Percentiles rank a stretch among this genome's conserved stretches.
These are phyloP conservation scores for Gyromitra esculenta DNA, from an alignment of 2,329 filamentous ascomycete species.

Conservation along the genomic window DNA sequence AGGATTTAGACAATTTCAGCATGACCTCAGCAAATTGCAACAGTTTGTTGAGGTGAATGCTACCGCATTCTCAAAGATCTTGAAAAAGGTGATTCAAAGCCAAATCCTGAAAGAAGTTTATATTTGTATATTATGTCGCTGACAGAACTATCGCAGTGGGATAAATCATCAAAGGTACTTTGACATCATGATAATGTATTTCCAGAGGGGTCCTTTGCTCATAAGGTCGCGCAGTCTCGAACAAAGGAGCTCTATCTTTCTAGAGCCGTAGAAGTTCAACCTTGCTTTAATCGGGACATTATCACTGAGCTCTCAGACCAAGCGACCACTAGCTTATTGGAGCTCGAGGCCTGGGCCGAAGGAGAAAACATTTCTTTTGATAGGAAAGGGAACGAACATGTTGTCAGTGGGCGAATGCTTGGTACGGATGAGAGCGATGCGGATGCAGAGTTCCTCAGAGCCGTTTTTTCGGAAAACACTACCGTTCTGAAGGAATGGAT, in stretches of 20 bases:
- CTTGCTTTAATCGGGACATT: slow-evolving; percentile 96
- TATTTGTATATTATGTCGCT: slow-evolving; percentile 41
- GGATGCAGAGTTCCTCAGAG: slow-evolving; percentile 87
- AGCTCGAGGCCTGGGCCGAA: slow-evolving; percentile 95
- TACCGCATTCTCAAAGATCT: slow-evolving; percentile 95
- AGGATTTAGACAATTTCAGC: slow-evolving; percentile 96
- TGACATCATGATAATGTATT: slow-evolving; percentile 53
- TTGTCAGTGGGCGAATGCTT: slow-evolving; percentile 65
- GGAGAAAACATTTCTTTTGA: slow-evolving; percentile 91
- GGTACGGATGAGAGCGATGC: slow-evolving; percentile 87
- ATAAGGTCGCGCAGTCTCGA: slow-evolving; percentile 70
- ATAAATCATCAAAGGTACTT: slow-evolving; percentile 91
- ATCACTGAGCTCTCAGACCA: slow-evolving; percentile 97
- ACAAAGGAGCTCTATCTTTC: slow-evolving; percentile 98
- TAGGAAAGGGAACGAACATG: slow-evolving; percentile 56
- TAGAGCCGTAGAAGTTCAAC: slow-evolving; percentile 94
- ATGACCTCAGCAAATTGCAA: slow-evolving; percentile 92
- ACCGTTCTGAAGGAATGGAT: slow-evolving; percentile 82
- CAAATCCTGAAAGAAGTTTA: slow-evolving; percentile 3
- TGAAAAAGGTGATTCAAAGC: slow-evolving; percentile 78
- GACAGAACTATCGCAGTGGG: slow-evolving; percentile 71
- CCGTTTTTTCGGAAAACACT: slow-evolving; percentile 82
- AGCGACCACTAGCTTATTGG: slow-evolving; percentile 93
- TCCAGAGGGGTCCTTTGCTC: slow-evolving; percentile 36
- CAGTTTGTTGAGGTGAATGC: slow-evolving; percentile 99